Percentiles rank a stretch among this genome's conserved stretches.
Evolutionary conservation across 2,329 filamentous ascomycete genomes (phyloP).

Genomic region (Bertia moriformis): DNA sequence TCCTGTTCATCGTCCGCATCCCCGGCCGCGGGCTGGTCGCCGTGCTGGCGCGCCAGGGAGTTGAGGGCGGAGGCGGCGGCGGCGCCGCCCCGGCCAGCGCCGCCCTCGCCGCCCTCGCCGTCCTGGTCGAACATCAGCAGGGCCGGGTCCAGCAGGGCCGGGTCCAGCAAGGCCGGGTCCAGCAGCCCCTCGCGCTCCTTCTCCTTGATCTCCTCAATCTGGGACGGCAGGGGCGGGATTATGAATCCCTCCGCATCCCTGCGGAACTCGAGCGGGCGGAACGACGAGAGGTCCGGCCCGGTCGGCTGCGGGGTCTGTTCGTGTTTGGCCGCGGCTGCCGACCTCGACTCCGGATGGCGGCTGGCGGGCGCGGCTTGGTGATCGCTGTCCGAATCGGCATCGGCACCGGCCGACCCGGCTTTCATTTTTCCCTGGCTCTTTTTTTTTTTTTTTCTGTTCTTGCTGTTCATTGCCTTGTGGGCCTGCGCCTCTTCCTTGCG

Average conservation of each 20-base stretch:
- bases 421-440: slow-evolving; percentile 3
- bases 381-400: slow-evolving; percentile 15
- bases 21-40: background rate
- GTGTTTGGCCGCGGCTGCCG: background rate
- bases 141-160: slow-evolving; percentile 1
- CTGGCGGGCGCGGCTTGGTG: slow-evolving; percentile 7
- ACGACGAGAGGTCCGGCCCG: slow-evolving; percentile 17
- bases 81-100: slow-evolving; percentile 3
- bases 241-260: slow-evolving; percentile 56
- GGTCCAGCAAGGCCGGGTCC: slow-evolving; percentile 5
- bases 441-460: slow-evolving; percentile 15
- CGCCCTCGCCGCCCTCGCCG: slow-evolving; percentile 1
- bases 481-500: slow-evolving; percentile 32
- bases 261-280: slow-evolving; percentile 21
- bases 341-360: slow-evolving; percentile 1
- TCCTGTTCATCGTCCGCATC: slow-evolving; percentile 8
- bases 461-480: slow-evolving; percentile 26
- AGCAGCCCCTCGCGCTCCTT: slow-evolving; percentile 6
- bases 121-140: too few relatives aligned
- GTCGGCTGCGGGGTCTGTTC: slow-evolving; percentile 4
- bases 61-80: background rate
- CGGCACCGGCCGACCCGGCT: slow-evolving; percentile 6
- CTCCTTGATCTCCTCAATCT: slow-evolving; percentile 17
- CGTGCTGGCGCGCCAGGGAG: background rate
- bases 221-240: slow-evolving; percentile 34